Evolutionary conservation across 495 filamentous ascomycete species (phyloP), one percentile per base, ranked within the genome.

Genomic region (Tuber microsphaerosporum): DNA sequence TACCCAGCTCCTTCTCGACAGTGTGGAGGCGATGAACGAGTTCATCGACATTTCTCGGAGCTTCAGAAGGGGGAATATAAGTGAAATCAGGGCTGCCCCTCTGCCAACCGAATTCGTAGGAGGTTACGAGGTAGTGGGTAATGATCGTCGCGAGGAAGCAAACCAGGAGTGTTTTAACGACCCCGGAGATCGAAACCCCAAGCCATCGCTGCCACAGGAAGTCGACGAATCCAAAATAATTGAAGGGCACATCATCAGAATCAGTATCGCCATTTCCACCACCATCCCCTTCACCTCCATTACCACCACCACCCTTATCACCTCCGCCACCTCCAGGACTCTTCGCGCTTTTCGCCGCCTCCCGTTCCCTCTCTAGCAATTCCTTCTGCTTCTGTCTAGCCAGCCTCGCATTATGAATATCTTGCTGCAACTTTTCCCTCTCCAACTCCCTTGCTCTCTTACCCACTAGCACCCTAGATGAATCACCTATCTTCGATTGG

Each of bases 1-100:
- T 77, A 41, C 68, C 68, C 31, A 79, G 74, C 34, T 75, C 76
- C 22, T 75, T 78, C 69, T 81, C 80, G 26, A 81, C 48, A 10
- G 41, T 69, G 31, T 74, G 45, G 65, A 81, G 71, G n/a, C 80
- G 80, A 41, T 46, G 46, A 20, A 72, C 73, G 17, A 81, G 74
- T 14, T 81, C 79, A 41, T 45, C 61, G 45, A 81, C 71, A 74
- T 78, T 73, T 19, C 45, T 74, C 1, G 79, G 78, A 20, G 79
- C 69, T 16, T 31, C 56, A 0, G 20, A 44, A 31, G 78, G 79
- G 46, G 78, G 75, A 68, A 46, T 73, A 61, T 81, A 81, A 34
- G n/a, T 79, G 70, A 71, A 75, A 61, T 61, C 70, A 19, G 77
- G 65, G 26, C 41, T 16, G 8, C 61, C 45, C 39, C 72, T 56